Base-by-base conservation (phyloP, 768 basidiomycete genomes). In the Kwoniella europaea region DNA sequence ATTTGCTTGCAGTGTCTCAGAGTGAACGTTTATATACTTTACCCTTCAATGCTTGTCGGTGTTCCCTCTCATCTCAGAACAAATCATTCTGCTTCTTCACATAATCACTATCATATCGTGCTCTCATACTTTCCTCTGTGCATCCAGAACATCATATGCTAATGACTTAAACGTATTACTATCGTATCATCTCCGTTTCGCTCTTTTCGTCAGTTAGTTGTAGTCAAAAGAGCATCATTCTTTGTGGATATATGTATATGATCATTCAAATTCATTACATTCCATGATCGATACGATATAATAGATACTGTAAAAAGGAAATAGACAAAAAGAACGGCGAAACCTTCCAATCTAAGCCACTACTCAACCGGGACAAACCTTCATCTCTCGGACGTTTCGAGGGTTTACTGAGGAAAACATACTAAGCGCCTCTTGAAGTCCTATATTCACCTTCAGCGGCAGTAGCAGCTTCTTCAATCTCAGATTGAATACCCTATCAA, bases 361-460 rank as follows among this genome's bases (percentile, higher is more conserved):
- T 52, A 52, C 50, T 15, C 52, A 53, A 46, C 68, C n/a, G 55
- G 4, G 6, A 35, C 66, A 55, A 2, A 3, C 27, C 12, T n/a
- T 16, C 29, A 16, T 60, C 58, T 18, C 58, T 35, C 35, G 35
- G 35, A 35, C 3, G 35, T 35, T 1, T 35, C 29, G 35, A 35
- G 6, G 35, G 0, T 35, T 35, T 35, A 35, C 35, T 35, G 35
- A 35, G 6, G 35, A 35, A 35, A 43, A 35, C 58, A n/a, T 43
- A 13, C 57, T 76, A 82, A 44, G 81, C 79, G 43, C 81, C 82
- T 58, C 82, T 73, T n/a, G 80, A 81, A 22, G 73, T 71, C 90
- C 95, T 91, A 86, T 96, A 98, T 82, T 95, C 93, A 68, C 92
- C 93, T 84, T 98, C 95, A 0, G 95, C 94, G 57, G 93, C 92